A percentile compares a stretch with the other conserved stretches of the same genome.
These are phyloP conservation scores for Trichoderma harzianum DNA, from an alignment of 2,329 filamentous ascomycete species.

Conservation along the genomic window DNA sequence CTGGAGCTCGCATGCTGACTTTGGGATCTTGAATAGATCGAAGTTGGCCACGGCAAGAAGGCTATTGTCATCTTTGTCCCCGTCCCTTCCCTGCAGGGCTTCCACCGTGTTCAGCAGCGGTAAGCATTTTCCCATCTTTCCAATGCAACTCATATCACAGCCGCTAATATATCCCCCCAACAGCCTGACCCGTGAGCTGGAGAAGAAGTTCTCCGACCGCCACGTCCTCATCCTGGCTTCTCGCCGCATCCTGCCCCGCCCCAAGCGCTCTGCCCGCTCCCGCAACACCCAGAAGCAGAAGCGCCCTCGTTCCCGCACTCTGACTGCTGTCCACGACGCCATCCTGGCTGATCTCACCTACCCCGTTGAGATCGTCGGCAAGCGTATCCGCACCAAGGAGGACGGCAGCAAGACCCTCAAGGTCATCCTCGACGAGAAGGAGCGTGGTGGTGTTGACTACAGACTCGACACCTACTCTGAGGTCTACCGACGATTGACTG, in stretches of 20 bases:
- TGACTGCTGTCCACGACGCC: slow-evolving; percentile 97
- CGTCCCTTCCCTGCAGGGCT: slow-evolving; percentile 94
- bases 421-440: slow-evolving; percentile 99
- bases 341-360: slow-evolving; percentile 98
- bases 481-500: slow-evolving; percentile 97
- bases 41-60: slow-evolving; percentile 99
- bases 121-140: slow-evolving; percentile 50
- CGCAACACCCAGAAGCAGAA: slow-evolving; percentile 98
- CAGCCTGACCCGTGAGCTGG: slow-evolving; percentile 98
- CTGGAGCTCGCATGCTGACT: slow-evolving; percentile 77
- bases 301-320: slow-evolving; percentile 94
- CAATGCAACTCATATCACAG: too few species aligned
- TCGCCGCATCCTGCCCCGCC: slow-evolving; percentile 96
- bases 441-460: slow-evolving; percentile 99
- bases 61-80: slow-evolving; percentile 99
- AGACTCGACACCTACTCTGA: slow-evolving; percentile 98
- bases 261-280: slow-evolving; percentile 95
- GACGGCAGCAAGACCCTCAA: slow-evolving; percentile 98
- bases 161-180: neutral
- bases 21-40: slow-evolving; percentile 75
- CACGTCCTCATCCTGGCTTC: slow-evolving; percentile 98
- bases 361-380: slow-evolving; percentile 99
- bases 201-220: slow-evolving; percentile 99
- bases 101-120: slow-evolving; percentile 99
- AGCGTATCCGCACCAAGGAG: slow-evolving; percentile 98